Evolutionary conservation across 352 stramenopile genomes (phyloP), one percentile per base, ranked within the genome.

Genomic region (Pythium dissotocum): DNA sequence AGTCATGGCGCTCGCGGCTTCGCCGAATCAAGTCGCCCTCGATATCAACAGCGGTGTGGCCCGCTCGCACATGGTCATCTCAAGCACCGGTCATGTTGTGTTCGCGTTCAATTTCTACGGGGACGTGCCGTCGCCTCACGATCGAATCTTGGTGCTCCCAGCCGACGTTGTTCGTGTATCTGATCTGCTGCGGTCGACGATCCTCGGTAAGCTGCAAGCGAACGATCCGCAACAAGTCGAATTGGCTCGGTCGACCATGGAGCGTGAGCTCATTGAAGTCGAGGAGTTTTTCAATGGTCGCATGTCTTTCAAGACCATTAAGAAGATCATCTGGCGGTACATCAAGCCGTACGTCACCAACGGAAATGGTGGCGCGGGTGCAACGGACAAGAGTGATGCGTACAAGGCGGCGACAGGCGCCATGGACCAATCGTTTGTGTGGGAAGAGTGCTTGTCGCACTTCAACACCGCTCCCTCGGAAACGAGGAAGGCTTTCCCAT

Each of bases 161-260:
- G 78, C 77, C 8, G 77, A 82, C 4, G 72, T 87, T 6, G 77
- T 87, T 2, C 75, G 68, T 35, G 71, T 82, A 1, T 76, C 80
- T 2, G 80, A 88, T 53, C 44, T 76, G 6, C 33, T 88, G 35
- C 78, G 80, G 2, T 77, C 75, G 6, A 80, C 75, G 9, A 82
- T 88, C 61, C 57, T 88, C 7, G 78, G 80, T 0, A 81, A 77
- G 36, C 69, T 88, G 0, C 80, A 88, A 48, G 70, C 67, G 3
- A 88, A 85, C 28, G 75, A 88, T 26, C 21, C 67, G 0, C 59
- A 72, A 6, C 69, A 83, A 36, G 73, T 85, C 10, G 48, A 71
- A 12, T 49, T 16, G 1, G 67, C 71, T 4, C 70, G 75, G 9
- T 52, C 36, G 1, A 72, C 73, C 1, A 73, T 88, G 54, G 78